Evolutionary conservation across 1,284 basidiomycete species (phyloP).

Genomic region (Sporisorium scitamineum): DNA sequence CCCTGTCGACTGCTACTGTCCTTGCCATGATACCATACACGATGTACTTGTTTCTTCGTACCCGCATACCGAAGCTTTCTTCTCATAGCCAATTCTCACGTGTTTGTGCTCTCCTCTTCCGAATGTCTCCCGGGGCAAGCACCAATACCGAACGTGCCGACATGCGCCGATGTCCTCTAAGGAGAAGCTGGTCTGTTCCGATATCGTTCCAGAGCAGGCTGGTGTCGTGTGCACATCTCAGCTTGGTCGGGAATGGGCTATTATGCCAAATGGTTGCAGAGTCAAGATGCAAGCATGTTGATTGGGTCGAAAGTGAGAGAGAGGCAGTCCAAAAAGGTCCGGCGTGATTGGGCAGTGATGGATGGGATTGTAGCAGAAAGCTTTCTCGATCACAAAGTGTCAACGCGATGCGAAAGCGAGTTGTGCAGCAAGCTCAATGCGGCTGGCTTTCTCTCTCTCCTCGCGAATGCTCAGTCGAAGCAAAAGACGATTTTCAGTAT

Average conservation of each 20-base stretch:
- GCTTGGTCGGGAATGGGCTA: too few species aligned
- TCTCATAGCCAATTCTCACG: too few species aligned
- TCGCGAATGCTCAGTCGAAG: conserved; percentile 1
- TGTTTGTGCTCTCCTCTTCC: too few species aligned
- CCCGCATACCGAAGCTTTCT: too few species aligned
- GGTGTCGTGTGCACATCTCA: background rate
- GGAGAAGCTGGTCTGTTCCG: too few species aligned
- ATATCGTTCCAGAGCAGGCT: background rate
- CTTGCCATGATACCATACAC: conserved; percentile 19
- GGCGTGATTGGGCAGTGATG: background rate
- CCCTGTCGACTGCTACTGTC: background rate
- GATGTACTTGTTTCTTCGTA: conserved; percentile 1
- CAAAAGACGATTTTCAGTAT: background rate
- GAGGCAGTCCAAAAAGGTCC: background rate
- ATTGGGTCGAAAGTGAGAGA: too few species aligned
- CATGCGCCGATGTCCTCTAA: too few species aligned
- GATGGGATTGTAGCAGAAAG: background rate
- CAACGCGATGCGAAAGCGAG: background rate
- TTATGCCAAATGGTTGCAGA: too few species aligned
- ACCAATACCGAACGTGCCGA: too few species aligned
- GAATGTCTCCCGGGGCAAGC: too few species aligned
- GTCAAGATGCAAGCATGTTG: background rate
- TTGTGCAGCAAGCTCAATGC: background rate
- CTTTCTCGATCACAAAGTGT: conserved; percentile 3
- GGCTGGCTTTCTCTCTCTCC: background rate